Evolutionary conservation across 2,329 filamentous ascomycete species (phyloP).

Genomic region (Fusarium veterinarium): DNA sequence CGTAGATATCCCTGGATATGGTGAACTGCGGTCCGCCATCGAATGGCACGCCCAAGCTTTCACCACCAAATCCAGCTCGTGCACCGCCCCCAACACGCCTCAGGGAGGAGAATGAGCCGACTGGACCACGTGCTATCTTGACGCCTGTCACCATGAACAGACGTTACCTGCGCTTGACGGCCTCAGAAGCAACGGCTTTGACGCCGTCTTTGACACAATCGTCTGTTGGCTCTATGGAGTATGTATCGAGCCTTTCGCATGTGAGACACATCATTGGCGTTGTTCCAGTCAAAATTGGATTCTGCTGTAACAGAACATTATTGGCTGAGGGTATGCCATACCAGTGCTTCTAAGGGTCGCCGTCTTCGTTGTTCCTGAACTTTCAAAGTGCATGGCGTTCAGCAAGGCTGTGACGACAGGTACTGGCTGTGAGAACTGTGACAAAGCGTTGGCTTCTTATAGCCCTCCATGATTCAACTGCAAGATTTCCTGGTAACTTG

Average conservation of each 20-base stretch:
- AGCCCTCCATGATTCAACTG: not conserved
- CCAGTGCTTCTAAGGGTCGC: not conserved
- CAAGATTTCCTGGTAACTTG: not conserved
- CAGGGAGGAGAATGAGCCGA: not conserved
- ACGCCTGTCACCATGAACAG: not conserved
- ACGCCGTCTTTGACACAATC: not conserved
- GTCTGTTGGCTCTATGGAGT: not conserved
- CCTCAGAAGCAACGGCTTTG: not conserved
- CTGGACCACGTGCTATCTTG: not conserved
- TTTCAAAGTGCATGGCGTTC: not conserved
- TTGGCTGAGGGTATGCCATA: not conserved
- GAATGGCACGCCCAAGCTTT: not conserved
- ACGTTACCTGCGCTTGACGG: not conserved
- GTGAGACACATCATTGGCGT: not conserved
- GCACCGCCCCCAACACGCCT: not conserved
- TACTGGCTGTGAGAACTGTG: not conserved
- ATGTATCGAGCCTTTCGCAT: not conserved
- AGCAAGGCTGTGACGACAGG: not conserved
- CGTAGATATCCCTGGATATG: not conserved
- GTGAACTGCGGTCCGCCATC: not conserved
- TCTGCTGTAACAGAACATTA: not conserved
- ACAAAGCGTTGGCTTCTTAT: not conserved
- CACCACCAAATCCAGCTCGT: not conserved
- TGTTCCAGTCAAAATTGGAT: not conserved
- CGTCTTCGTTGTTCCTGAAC: not conserved